A percentile compares a stretch with the other conserved stretches of the same genome.
Conservation (phyloP, 495 filamentous ascomycete genomes). For the Penicillium lividum region DNA sequence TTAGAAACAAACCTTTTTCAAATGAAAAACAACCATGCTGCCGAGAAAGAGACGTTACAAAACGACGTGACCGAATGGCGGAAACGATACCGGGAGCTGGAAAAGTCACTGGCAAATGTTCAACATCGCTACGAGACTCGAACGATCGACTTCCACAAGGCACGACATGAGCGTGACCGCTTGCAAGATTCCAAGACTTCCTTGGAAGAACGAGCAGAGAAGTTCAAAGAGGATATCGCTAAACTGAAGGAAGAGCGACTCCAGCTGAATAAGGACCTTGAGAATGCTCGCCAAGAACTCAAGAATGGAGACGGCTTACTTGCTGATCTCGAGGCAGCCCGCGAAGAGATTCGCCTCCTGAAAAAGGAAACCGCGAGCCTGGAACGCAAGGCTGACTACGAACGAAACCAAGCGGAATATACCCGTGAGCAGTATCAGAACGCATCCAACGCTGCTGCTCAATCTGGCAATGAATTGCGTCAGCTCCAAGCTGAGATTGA, state of each 20-base stretch:
- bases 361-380: conserved; percentile 43
- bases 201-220: conserved; percentile 39
- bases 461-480: conserved; percentile 51
- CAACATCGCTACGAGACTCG: conserved; percentile 50
- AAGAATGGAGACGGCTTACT: conserved; percentile 50
- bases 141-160: conserved; percentile 36
- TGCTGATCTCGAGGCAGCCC: conserved; percentile 48
- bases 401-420: conserved; percentile 60
- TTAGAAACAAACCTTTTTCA: conserved; percentile 39
- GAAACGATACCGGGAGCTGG: conserved; percentile 28
- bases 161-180: conserved; percentile 40
- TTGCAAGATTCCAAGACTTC: conserved; percentile 24
- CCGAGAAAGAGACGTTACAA: conserved; percentile 34
- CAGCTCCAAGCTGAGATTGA: conserved; percentile 50
- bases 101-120: conserved; percentile 30
- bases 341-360: conserved; percentile 47
- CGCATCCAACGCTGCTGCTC: conserved; percentile 55
- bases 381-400: conserved; percentile 49
- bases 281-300: conserved; percentile 47
- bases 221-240: conserved; percentile 42
- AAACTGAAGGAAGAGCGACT: conserved; percentile 53
- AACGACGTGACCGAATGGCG: conserved; percentile 24
- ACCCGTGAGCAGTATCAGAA: conserved; percentile 62
- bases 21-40: conserved; percentile 32
- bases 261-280: conserved; percentile 50